Conservation (phyloP, 371 early-diverging fungal genomes). For the Lichtheimia ornata region DNA sequence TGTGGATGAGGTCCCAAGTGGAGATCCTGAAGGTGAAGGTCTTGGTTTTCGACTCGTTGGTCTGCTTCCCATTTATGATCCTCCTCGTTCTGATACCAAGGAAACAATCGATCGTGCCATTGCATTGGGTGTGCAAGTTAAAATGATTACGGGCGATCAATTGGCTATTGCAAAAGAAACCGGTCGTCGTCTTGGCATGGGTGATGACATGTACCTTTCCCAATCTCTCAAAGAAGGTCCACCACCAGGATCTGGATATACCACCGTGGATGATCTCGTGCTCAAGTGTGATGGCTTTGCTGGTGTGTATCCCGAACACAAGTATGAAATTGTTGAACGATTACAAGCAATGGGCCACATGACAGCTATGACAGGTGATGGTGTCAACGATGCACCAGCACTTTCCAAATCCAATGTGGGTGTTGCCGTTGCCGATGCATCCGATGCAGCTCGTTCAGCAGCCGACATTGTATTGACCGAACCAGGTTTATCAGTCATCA, state of each 20-base stretch:
- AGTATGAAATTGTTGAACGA: conserved; percentile 90
- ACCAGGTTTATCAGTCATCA: conserved; percentile 77
- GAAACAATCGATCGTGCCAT: conserved; percentile 86
- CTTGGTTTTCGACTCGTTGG: conserved; percentile 60
- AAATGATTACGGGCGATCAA: conserved; percentile 97
- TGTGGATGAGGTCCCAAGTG: conserved; percentile 62
- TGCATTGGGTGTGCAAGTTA: conserved; percentile 86
- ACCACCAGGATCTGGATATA: conserved; percentile 70
- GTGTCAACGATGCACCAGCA: conserved; percentile 97
- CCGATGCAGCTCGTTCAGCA: conserved; percentile 78
- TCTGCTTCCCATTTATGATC: conserved; percentile 85
- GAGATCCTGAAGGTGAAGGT: conserved; percentile 50
- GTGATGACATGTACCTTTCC: conserved; percentile 73
- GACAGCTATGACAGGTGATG: conserved; percentile 95
- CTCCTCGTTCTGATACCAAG: conserved; percentile 83
- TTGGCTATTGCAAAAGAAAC: conserved; percentile 90
- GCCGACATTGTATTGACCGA: conserved; percentile 78
- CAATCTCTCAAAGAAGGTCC: conserved; percentile 77
- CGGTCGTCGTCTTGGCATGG: conserved; percentile 76
- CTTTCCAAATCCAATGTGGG: conserved; percentile 85
- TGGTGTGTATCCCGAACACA: conserved; percentile 94
- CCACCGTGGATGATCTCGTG: conserved; percentile 78
- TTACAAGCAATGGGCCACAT: conserved; percentile 82
- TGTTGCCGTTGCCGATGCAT: conserved; percentile 81
- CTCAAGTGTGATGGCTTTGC: conserved; percentile 87